Conservation (phyloP, 1,284 basidiomycete genomes). For the Entoloma clypeatum region DNA sequence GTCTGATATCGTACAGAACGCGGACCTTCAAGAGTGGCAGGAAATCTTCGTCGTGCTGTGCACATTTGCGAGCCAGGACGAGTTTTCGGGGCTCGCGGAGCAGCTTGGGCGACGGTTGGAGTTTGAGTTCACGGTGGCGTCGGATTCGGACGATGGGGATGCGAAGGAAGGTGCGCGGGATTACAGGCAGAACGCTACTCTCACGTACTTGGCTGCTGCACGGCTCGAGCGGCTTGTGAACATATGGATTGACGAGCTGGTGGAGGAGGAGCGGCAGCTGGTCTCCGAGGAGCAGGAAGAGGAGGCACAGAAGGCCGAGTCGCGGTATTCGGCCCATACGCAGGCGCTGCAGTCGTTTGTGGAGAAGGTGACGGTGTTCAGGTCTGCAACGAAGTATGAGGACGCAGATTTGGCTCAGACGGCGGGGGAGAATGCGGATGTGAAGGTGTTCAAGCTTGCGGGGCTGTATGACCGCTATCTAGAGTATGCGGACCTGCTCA, state of each 20-base stretch:
- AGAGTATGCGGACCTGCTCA: conserved; percentile 93
- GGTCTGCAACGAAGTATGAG: conserved; percentile 82
- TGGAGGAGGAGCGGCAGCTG: conserved; percentile 74
- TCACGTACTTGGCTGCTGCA: conserved; percentile 90
- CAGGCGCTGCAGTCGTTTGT: conserved; percentile 91
- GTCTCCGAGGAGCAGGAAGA: conserved; percentile 49
- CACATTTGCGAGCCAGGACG: conserved; percentile 86
- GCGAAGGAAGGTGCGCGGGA: conserved; percentile 33
- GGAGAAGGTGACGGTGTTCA: conserved; percentile 96
- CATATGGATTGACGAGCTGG: conserved; percentile 92
- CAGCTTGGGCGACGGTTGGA: conserved; percentile 91
- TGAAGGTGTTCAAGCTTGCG: conserved; percentile 80
- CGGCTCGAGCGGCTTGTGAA: conserved; percentile 85
- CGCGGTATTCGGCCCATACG: conserved; percentile 83
- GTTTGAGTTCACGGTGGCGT: conserved; percentile 66
- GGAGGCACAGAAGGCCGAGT: conserved; percentile 40
- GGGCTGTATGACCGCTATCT: conserved; percentile 90
- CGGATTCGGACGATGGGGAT: conserved; percentile 45
- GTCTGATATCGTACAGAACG: conserved; percentile 92
- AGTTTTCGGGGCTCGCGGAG: conserved; percentile 85
- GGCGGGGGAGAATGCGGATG: conserved; percentile 39
- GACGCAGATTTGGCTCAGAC: conserved; percentile 68
- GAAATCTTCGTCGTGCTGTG: conserved; percentile 97
- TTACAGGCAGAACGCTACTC: conserved; percentile 84
- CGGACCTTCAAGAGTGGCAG: conserved; percentile 92